Conservation (phyloP, 2,329 filamentous ascomycete genomes). For the Phoma herbarum region DNA sequence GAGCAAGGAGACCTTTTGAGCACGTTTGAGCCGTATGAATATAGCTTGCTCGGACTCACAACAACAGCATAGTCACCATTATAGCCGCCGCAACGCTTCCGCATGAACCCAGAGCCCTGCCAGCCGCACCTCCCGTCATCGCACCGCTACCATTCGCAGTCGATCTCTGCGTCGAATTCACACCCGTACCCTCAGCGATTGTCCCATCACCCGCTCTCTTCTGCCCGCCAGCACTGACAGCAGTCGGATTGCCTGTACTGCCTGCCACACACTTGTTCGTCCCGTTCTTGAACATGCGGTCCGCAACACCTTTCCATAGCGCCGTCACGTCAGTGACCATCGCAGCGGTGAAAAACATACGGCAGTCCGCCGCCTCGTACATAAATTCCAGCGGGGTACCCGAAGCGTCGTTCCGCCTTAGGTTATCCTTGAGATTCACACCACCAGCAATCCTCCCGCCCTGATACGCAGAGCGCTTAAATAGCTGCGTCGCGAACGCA, state of each 20-base stretch:
- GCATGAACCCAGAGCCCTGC: conserved; percentile 1
- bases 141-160: conserved; percentile 2
- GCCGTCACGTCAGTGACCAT: conserved; percentile 48
- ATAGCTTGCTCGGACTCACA: conserved; percentile 3
- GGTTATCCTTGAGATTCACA: conserved; percentile 51
- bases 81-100: conserved; percentile 1
- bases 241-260: conserved; percentile 42
- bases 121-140: conserved; percentile 8
- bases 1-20: conserved; percentile 7
- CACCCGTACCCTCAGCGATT: conserved; percentile 13
- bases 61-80: conserved; percentile 6
- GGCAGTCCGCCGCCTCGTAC: conserved; percentile 54
- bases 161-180: conserved; percentile 4
- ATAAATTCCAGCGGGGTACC: conserved; percentile 54
- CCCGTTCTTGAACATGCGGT: conserved; percentile 46
- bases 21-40: conserved; percentile 7
- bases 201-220: conserved; percentile 37
- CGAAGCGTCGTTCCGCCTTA: conserved; percentile 47
- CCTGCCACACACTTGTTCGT: conserved; percentile 40
- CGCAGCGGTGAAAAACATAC: conserved; percentile 51
- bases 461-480: conserved; percentile 42
- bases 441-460: conserved; percentile 38
- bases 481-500: conserved; percentile 45
- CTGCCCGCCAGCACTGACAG: conserved; percentile 45
- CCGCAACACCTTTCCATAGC: conserved; percentile 52